Evolutionary conservation across 2,329 filamentous ascomycete genomes (phyloP), one percentile per base, ranked within the genome.

Genomic region (Fusarium sp.): DNA sequence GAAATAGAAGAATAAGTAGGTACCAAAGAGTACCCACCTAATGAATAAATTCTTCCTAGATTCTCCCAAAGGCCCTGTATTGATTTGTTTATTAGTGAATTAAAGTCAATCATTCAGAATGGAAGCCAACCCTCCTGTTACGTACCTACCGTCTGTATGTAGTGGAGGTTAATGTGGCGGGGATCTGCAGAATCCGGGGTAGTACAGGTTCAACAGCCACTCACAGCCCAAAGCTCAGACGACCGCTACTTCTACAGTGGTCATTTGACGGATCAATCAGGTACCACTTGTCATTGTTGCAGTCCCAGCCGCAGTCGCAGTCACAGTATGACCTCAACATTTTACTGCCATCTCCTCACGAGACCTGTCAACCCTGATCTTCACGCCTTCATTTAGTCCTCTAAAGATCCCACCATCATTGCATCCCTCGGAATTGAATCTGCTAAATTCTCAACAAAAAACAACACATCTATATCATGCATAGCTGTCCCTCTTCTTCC

Each of bases 321-420:
- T 26, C 46, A 50, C 61, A 68, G 49, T 71, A 73, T 74, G 72
- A 74, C 72, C 71, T 70, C 63, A 67, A 65, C 71, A 33, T 43
- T 68, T 62, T 48, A 50, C 35, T 32, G 32, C 44, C 33, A 45
- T 40, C 47, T 39, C 28, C 64, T 70, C 71, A 73, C 71, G 71
- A 68, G 71, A 72, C 71, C 60, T 57, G 39, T 28, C 62, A 62
- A 68, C 40, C 66, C 45, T 56, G 60, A 56, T 62, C 60, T 68
- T 50, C 33, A 68, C 48, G 45, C 52, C 40, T 68, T 68, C 65
- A 66, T 43, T 68, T 67, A 37, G 69, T 66, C 48, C 51, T 50
- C 39, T 52, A 22, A 20, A 52, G 20, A 37, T 44, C 41, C 32
- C 24, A 41, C 47, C 56, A 41, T 50, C 49, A 53, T 51, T 58